Conservation (phyloP, 1,284 basidiomycete species). For the Boletellus dicymbophilus region DNA sequence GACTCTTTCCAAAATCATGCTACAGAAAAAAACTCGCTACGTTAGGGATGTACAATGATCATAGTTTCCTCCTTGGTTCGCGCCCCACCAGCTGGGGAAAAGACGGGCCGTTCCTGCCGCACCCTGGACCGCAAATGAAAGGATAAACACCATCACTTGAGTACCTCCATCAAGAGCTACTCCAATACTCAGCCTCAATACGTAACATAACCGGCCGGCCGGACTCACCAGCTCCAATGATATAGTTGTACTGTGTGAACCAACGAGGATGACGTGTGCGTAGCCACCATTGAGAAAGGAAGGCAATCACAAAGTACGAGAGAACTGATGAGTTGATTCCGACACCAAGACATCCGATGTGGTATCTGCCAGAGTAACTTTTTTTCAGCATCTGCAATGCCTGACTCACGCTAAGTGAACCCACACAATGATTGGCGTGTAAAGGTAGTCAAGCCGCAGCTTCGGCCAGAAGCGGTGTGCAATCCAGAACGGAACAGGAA, state of each 20-base stretch:
- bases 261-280: constrained; percentile 57
- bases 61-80: constrained; percentile 40
- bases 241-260: constrained; percentile 53
- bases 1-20: too few species aligned
- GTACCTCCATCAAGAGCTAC: constrained; percentile 59
- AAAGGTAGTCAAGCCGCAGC: constrained; percentile 41
- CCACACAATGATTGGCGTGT: constrained; percentile 46
- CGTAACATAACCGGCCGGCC: too few species aligned
- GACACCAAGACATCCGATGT: constrained; percentile 41
- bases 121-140: constrained; percentile 73
- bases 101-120: constrained; percentile 54
- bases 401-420: not conserved
- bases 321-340: constrained; percentile 49
- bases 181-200: not conserved
- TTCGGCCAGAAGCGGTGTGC: constrained; percentile 44
- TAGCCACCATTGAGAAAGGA: constrained; percentile 59
- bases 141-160: constrained; percentile 69
- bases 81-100: constrained; percentile 64
- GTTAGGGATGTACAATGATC: constrained; percentile 15
- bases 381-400: not conserved
- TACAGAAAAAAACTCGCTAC: too few species aligned
- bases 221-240: constrained; percentile 41
- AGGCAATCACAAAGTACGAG: constrained; percentile 47
- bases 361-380: constrained; percentile 22
- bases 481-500: constrained; percentile 58